Evolutionary conservation across 2,329 filamentous ascomycete species (phyloP).

Genomic region (Fusarium sp.): DNA sequence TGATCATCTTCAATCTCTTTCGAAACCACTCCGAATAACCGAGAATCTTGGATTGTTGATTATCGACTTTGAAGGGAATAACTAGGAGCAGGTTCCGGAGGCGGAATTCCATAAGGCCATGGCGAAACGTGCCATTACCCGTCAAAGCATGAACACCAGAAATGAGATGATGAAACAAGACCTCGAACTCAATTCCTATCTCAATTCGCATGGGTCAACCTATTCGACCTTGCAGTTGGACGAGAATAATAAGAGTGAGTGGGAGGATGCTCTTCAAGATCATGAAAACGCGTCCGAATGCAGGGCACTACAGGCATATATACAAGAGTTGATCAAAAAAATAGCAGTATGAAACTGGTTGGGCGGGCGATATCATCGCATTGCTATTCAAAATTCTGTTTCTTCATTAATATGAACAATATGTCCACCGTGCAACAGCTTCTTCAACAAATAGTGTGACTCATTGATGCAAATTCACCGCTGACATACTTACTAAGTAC

Average conservation of each 20-base stretch:
- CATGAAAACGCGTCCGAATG: neutral
- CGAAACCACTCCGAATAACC: neutral
- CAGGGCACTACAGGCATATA: neutral
- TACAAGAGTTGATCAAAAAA: neutral
- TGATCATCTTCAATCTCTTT: neutral
- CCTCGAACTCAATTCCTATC: neutral
- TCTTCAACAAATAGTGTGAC: neutral
- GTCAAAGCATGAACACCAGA: neutral
- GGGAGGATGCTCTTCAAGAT: neutral
- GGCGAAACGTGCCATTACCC: neutral
- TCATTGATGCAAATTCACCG: neutral
- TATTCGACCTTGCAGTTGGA: neutral
- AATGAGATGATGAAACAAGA: neutral
- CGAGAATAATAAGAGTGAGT: neutral
- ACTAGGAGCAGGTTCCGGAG: neutral
- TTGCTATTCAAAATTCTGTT: neutral
- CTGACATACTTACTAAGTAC: no score
- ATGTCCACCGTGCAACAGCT: no score
- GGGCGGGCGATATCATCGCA: neutral
- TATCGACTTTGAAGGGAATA: neutral
- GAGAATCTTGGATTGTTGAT: neutral
- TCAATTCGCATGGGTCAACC: neutral
- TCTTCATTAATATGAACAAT: neutral
- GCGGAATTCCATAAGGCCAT: neutral
- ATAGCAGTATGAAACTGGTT: neutral